Evolutionary conservation across 805 yeast genomes (phyloP).

Genomic region (Schwanniomyces pseudopolymorphus): DNA sequence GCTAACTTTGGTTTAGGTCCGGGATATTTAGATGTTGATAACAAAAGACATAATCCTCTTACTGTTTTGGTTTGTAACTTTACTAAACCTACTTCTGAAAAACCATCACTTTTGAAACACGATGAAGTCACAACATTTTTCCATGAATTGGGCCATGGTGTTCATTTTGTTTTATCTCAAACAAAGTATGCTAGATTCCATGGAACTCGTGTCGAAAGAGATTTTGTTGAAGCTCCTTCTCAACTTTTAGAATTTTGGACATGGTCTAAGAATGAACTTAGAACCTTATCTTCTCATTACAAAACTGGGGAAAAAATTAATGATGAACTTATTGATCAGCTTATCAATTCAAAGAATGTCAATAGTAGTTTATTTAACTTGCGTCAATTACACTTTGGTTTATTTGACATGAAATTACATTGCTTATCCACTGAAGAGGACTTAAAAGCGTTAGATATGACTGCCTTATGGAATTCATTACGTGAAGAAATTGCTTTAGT

Average conservation of each 20-base stretch:
- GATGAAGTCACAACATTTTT: slow-evolving; percentile 79
- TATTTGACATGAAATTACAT: slow-evolving; percentile 75
- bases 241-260: slow-evolving; percentile 89
- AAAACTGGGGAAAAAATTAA: slow-evolving; percentile 56
- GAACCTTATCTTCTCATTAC: slow-evolving; percentile 64
- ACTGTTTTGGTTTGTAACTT: slow-evolving; percentile 84
- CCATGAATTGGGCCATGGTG: slow-evolving; percentile 90
- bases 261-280: slow-evolving; percentile 67
- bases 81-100: slow-evolving; percentile 66
- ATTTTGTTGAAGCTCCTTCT: slow-evolving; percentile 89
- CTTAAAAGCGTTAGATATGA: slow-evolving; percentile 47
- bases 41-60: slow-evolving; percentile 58
- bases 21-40: slow-evolving; percentile 52
- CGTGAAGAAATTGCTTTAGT: slow-evolving; percentile 63
- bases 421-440: slow-evolving; percentile 43
- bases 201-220: slow-evolving; percentile 79
- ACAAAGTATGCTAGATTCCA: slow-evolving; percentile 67
- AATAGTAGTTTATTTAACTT: slow-evolving; percentile 70
- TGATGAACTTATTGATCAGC: slow-evolving; percentile 55
- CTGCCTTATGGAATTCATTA: slow-evolving; percentile 61
- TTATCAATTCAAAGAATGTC: slow-evolving; percentile 68
- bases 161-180: slow-evolving; percentile 71
- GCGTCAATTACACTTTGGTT: slow-evolving; percentile 76
- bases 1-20: slow-evolving; percentile 74
- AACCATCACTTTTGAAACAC: slow-evolving; percentile 76